Conservation (phyloP, 2,329 filamentous ascomycete genomes). For the Aspergillus alliaceus region DNA sequence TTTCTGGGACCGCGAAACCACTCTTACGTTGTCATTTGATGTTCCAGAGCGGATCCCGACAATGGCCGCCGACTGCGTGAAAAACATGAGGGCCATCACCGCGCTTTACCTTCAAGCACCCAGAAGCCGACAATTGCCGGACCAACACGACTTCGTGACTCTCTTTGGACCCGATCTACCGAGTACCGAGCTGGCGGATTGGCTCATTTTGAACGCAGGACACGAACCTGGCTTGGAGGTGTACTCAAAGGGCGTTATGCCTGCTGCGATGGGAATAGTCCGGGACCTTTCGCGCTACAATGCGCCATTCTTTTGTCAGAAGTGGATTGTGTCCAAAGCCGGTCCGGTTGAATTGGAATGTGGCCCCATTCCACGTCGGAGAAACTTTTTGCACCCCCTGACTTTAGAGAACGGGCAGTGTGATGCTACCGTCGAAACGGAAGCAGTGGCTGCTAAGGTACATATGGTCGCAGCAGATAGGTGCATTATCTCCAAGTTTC, state of each 20-base stretch:
- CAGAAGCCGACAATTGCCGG: background rate
- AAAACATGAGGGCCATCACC: slow-evolving; percentile 33
- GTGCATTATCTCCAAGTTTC: slow-evolving; percentile 44
- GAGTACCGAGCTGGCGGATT: slow-evolving; percentile 15
- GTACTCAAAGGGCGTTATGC: slow-evolving; percentile 8
- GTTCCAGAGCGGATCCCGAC: slow-evolving; percentile 5
- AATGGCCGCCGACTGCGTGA: slow-evolving; percentile 20
- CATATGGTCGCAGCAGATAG: slow-evolving; percentile 20
- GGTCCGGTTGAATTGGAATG: slow-evolving; percentile 27
- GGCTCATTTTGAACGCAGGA: slow-evolving; percentile 23
- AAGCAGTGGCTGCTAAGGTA: slow-evolving; percentile 14
- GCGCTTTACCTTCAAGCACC: slow-evolving; percentile 27
- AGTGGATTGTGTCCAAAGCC: slow-evolving; percentile 20
- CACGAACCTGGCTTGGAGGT: slow-evolving; percentile 22
- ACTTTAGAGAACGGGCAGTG: slow-evolving; percentile 3
- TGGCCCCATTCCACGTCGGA: slow-evolving; percentile 23
- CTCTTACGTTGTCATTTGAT: slow-evolving; percentile 21
- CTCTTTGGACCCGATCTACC: slow-evolving; percentile 28
- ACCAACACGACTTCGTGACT: slow-evolving; percentile 25
- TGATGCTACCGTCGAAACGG: slow-evolving; percentile 6
- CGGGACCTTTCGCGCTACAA: slow-evolving; percentile 25
- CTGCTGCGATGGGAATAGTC: slow-evolving; percentile 22
- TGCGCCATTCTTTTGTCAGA: slow-evolving; percentile 25
- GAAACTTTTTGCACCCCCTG: slow-evolving; percentile 27
- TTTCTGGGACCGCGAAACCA: slow-evolving; percentile 29